Evolutionary conservation across 2,329 filamentous ascomycete species (phyloP).

Genomic region (Pyricularia grisea): DNA sequence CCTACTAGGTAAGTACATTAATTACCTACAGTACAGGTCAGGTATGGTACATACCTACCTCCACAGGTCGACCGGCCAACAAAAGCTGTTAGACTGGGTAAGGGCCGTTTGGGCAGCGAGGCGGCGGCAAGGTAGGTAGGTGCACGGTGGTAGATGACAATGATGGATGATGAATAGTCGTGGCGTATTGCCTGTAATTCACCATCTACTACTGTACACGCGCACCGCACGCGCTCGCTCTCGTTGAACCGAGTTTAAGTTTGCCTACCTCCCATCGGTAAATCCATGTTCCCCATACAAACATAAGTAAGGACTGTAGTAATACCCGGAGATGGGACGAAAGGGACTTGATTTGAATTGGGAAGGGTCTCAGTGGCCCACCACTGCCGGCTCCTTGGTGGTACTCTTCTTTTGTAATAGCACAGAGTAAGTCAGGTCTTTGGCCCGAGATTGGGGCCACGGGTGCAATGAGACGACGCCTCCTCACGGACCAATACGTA

Average conservation of each 20-base stretch:
- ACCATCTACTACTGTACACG: background rate
- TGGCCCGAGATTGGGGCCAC: background rate
- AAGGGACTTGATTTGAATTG: background rate
- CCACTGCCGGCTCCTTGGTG: background rate
- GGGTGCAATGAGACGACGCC: background rate
- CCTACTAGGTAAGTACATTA: too few relatives aligned
- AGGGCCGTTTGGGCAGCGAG: background rate
- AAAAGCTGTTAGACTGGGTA: background rate
- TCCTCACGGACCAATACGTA: background rate
- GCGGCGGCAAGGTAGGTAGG: background rate
- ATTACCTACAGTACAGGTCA: too few relatives aligned
- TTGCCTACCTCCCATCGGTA: background rate
- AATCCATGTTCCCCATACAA: background rate
- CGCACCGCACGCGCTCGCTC: background rate
- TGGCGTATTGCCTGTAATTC: background rate
- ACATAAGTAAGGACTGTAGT: background rate
- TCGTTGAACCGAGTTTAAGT: background rate
- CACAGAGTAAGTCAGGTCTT: background rate
- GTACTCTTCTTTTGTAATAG: background rate
- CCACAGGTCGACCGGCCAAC: background rate
- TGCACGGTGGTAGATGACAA: background rate
- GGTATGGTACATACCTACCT: too few relatives aligned
- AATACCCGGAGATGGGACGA: background rate
- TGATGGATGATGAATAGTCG: background rate
- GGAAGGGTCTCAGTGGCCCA: background rate